These are phyloP conservation scores for Penicillium sp. DNA, from an alignment of 2,329 filamentous ascomycete species.

Conservation along the genomic window DNA sequence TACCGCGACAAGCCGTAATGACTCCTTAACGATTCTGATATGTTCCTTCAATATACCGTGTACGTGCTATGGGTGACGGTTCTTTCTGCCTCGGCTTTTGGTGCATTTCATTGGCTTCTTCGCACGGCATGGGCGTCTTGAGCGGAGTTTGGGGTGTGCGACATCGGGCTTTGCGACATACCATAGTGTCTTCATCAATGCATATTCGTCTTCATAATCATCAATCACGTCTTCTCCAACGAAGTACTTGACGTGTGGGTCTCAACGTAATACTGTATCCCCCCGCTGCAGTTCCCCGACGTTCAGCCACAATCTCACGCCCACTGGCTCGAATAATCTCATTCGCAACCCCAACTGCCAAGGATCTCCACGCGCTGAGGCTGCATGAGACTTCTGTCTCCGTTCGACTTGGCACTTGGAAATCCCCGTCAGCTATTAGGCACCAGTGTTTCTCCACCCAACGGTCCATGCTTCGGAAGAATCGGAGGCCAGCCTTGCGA, in stretches of 20 bases:
- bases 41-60: conserved; percentile 21
- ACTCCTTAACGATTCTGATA: conserved; percentile 16
- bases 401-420: conserved; percentile 3
- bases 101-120: conserved; percentile 13
- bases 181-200: conserved; percentile 4
- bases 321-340: background rate
- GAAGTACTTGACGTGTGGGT: no score
- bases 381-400: no score
- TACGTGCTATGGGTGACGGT: conserved; percentile 20
- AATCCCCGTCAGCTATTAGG: conserved; percentile 13
- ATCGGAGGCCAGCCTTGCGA: background rate
- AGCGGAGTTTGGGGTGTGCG: conserved; percentile 16
- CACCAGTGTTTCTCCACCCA: conserved; percentile 18
- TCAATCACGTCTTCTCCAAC: no score
- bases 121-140: conserved; percentile 19
- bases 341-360: conserved; percentile 11
- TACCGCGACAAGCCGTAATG: conserved; percentile 47
- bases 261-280: no score
- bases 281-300: no score
- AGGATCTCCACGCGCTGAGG: conserved; percentile 10
- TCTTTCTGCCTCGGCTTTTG: conserved; percentile 14
- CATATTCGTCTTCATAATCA: conserved; percentile 10
- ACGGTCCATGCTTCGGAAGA: background rate
- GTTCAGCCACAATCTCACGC: background rate
- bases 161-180: conserved; percentile 8